phyloP scores from a whole-genome alignment of 306 rosid genomes.

The Echinosophora koreensis region DNA sequence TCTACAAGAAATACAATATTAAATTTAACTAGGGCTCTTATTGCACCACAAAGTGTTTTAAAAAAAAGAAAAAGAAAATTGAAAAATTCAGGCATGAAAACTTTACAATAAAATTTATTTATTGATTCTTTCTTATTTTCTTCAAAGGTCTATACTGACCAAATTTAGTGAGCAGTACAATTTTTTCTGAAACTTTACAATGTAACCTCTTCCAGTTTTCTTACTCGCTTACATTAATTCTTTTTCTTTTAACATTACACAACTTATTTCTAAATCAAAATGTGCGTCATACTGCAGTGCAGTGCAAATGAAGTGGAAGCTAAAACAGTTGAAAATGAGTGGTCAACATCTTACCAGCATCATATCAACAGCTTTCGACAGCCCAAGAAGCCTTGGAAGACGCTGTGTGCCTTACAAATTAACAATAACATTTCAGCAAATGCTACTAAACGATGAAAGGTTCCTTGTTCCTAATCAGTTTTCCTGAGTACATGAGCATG shows the following conservation, averaged over 20 bases:
- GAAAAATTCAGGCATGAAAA: neutral
- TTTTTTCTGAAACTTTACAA: neutral
- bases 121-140: conserved; percentile 9
- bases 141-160: conserved; percentile 15
- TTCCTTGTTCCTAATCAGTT: conserved; percentile 25
- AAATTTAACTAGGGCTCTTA: conserved; percentile 16
- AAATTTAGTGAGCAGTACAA: neutral
- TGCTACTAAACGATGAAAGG: conserved; percentile 11
- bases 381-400: conserved; percentile 95
- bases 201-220: conserved; percentile 24
- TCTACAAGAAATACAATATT: conserved; percentile 55
- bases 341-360: conserved; percentile 73
- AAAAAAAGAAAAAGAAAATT: neutral
- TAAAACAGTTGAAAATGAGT: conserved; percentile 9
- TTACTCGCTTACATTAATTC: conserved; percentile 9
- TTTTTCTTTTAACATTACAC: conserved; percentile 7
- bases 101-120: neutral
- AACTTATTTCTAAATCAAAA: conserved; percentile 1
- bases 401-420: conserved; percentile 85
- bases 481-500: conserved; percentile 17
- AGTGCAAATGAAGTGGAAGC: conserved; percentile 28
- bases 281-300: conserved; percentile 4
- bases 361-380: conserved; percentile 85
- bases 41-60: conserved; percentile 4
- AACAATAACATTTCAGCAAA: conserved; percentile 48